A percentile compares a stretch with the other conserved stretches of the same genome.
These are phyloP conservation scores for Pseudognaphalium luteoalbum DNA, from an alignment of 129 eudicot species.

Conservation along the genomic window DNA sequence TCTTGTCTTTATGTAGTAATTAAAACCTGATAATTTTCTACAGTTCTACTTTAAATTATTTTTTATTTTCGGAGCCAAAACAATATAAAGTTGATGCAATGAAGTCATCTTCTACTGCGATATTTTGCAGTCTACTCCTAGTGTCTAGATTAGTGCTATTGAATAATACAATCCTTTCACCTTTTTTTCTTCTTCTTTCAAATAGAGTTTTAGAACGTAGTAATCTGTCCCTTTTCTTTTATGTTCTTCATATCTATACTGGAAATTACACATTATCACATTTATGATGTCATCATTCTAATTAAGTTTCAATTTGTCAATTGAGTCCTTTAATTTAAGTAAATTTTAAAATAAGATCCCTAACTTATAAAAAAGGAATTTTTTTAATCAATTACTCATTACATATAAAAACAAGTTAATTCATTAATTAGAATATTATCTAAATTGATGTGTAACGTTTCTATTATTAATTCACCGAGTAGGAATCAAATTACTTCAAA, in stretches of 20 bases:
- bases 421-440: too few species aligned
- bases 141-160: slow-evolving; percentile 5
- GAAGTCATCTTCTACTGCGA: neutral
- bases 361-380: too few species aligned
- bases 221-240: neutral
- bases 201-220: neutral
- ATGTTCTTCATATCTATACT: neutral
- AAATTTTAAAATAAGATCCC: too few species aligned
- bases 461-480: too few species aligned
- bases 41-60: neutral
- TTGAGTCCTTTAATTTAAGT: too few species aligned
- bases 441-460: too few species aligned
- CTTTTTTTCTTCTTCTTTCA: neutral
- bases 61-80: neutral
- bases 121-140: neutral
- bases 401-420: too few species aligned
- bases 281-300: too few species aligned
- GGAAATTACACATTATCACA: neutral
- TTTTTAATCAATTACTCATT: too few species aligned
- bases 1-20: neutral
- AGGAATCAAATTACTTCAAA: too few species aligned
- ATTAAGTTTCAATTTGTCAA: too few species aligned
- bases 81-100: neutral
- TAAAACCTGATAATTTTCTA: neutral
- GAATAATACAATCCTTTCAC: neutral